A percentile compares a stretch with the other conserved stretches of the same genome.
Evolutionary conservation across 768 basidiomycete species (phyloP).

Genomic region (Cystoderma amianthinum): DNA sequence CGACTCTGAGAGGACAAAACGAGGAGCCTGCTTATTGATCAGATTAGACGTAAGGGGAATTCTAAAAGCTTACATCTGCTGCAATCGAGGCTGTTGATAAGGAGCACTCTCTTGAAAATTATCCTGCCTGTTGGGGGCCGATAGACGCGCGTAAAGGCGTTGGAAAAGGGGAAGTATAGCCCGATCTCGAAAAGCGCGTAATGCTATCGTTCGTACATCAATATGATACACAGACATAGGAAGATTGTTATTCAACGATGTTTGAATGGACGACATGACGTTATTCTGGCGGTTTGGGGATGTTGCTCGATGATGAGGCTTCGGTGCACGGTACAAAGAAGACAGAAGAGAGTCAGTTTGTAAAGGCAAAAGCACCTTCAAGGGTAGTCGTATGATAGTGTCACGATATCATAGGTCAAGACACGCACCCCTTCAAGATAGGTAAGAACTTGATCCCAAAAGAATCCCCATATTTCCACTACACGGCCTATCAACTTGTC

Average conservation of each 20-base stretch:
- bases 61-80: constrained; percentile 62
- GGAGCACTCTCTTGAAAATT: constrained; percentile 45
- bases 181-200: constrained; percentile 74
- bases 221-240: constrained; percentile 44
- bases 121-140: constrained; percentile 47
- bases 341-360: constrained; percentile 47
- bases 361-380: constrained; percentile 28
- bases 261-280: constrained; percentile 32
- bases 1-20: constrained; percentile 68
- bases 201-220: constrained; percentile 76
- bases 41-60: too few species aligned
- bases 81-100: constrained; percentile 63
- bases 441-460: constrained; percentile 84
- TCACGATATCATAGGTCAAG: too few species aligned
- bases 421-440: constrained; percentile 78
- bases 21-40: constrained; percentile 48
- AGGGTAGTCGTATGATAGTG: too few species aligned
- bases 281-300: constrained; percentile 43
- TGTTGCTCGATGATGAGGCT: constrained; percentile 42
- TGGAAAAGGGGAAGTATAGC: constrained; percentile 63
- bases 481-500: constrained; percentile 70
- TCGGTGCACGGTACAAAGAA: constrained; percentile 61
- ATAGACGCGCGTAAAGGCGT: constrained; percentile 50
- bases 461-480: constrained; percentile 89
- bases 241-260: too few species aligned